A percentile compares a stretch with the other conserved stretches of the same genome.
phyloP scores from a whole-genome alignment of 2,329 filamentous ascomycete species.

The Colletotrichum sp. region DNA sequence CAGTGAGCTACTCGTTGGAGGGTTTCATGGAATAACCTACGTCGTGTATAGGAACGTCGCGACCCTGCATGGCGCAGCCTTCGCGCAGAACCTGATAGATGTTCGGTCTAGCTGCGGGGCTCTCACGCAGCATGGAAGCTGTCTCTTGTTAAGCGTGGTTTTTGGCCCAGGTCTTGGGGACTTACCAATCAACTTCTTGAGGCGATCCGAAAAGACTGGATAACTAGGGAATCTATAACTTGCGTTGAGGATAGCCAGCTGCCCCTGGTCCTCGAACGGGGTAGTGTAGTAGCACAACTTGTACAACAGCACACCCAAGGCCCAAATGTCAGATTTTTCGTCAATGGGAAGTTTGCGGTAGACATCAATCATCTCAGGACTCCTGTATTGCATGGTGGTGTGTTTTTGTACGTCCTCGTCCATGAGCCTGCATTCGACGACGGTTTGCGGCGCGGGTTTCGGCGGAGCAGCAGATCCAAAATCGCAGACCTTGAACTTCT shows the following conservation, averaged over 20 bases:
- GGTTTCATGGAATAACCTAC: conserved; percentile 54
- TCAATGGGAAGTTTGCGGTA: conserved; percentile 96
- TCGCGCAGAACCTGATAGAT: conserved; percentile 94
- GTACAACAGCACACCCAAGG: conserved; percentile 91
- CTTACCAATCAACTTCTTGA: conserved; percentile 88
- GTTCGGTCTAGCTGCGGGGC: conserved; percentile 79
- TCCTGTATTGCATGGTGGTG: conserved; percentile 96
- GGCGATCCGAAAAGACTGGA: conserved; percentile 84
- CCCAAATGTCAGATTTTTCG: conserved; percentile 99
- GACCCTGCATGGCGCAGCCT: conserved; percentile 86
- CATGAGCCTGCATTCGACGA: conserved; percentile 87
- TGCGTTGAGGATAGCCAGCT: conserved; percentile 96
- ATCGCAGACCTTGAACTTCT: conserved; percentile 94
- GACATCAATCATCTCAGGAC: conserved; percentile 98
- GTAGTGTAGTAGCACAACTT: conserved; percentile 99
- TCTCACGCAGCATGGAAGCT: conserved; percentile 92
- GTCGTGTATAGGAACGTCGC: conserved; percentile 86
- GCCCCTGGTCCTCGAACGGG: conserved; percentile 96
- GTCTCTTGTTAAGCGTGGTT: conserved; percentile 23
- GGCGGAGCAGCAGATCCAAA: conserved; percentile 92
- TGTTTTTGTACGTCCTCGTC: conserved; percentile 98
- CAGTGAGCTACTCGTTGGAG: conserved; percentile 22
- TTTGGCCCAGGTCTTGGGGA: neutral
- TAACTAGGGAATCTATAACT: conserved; percentile 91
- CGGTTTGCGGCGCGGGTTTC: conserved; percentile 82